Evolutionary conservation across 2,329 filamentous ascomycete genomes (phyloP).

Genomic region (Fulvia fulva): DNA sequence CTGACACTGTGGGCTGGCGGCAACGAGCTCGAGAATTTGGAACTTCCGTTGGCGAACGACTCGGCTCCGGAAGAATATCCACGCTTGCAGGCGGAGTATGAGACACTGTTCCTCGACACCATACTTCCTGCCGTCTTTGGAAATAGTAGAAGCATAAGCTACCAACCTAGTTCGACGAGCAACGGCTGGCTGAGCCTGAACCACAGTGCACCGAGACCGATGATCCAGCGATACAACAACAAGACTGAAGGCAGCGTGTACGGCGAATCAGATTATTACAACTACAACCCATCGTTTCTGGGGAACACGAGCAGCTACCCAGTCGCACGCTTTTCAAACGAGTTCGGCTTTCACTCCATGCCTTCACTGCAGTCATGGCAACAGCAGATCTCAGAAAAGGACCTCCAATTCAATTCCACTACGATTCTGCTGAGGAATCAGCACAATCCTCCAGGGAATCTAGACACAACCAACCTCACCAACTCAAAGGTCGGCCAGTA

Average conservation of each 20-base stretch:
- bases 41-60: constrained; percentile 41
- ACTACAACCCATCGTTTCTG: constrained; percentile 51
- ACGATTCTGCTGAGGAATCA: constrained; percentile 56
- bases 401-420: constrained; percentile 56
- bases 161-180: constrained; percentile 57
- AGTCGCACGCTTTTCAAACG: constrained; percentile 58
- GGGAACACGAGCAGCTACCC: constrained; percentile 56
- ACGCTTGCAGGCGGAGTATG: constrained; percentile 51
- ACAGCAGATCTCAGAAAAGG: constrained; percentile 48
- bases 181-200: constrained; percentile 57
- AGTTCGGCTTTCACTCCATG: constrained; percentile 63
- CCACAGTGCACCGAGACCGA: constrained; percentile 46
- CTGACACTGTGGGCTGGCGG: constrained; percentile 40
- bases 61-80: constrained; percentile 42
- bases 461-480: constrained; percentile 45
- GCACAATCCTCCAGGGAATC: constrained; percentile 52
- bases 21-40: constrained; percentile 59
- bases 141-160: constrained; percentile 58
- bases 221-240: constrained; percentile 56
- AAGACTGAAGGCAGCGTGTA: constrained; percentile 51
- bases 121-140: constrained; percentile 55
- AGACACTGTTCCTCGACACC: constrained; percentile 54
- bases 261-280: constrained; percentile 55
- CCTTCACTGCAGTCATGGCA: constrained; percentile 57
- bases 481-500: constrained; percentile 46